Percentiles rank a stretch among this genome's conserved stretches.
These are phyloP conservation scores for Trichomonas gallinae DNA, from an alignment of 208 protist genomes.

Conservation along the genomic window DNA sequence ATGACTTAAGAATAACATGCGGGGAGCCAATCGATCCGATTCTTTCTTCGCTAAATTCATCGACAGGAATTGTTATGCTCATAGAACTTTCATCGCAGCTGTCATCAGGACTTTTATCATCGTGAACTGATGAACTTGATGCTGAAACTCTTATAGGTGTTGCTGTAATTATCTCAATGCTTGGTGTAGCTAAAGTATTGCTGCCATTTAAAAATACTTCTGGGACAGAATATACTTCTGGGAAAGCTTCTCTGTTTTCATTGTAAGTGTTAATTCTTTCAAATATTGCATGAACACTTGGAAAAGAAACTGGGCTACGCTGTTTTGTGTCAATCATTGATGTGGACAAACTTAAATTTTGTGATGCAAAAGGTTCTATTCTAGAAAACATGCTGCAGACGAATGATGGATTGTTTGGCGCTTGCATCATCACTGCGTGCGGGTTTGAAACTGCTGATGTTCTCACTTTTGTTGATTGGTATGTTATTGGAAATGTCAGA, in stretches of 20 bases:
- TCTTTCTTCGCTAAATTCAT: background rate
- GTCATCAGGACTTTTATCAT: background rate
- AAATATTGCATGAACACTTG: background rate
- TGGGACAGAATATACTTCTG: background rate
- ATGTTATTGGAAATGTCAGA: background rate
- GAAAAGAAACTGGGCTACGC: background rate
- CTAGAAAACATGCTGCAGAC: background rate
- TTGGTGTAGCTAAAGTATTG: background rate
- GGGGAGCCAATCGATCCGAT: background rate
- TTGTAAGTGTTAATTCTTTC: background rate
- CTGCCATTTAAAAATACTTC: background rate
- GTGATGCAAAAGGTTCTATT: background rate
- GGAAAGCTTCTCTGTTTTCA: background rate
- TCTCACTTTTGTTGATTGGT: background rate
- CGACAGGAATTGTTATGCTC: background rate
- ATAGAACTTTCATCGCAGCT: background rate
- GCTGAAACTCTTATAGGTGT: background rate
- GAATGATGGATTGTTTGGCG: background rate
- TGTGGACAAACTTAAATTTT: background rate
- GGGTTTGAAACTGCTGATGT: background rate
- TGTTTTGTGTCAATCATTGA: background rate
- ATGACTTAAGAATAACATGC: background rate
- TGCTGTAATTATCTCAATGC: background rate
- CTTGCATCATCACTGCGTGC: background rate
- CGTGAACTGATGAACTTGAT: background rate